Evolutionary conservation across 176 grass and related monocot species (phyloP).

Genomic region (Triticum turgidum): DNA sequence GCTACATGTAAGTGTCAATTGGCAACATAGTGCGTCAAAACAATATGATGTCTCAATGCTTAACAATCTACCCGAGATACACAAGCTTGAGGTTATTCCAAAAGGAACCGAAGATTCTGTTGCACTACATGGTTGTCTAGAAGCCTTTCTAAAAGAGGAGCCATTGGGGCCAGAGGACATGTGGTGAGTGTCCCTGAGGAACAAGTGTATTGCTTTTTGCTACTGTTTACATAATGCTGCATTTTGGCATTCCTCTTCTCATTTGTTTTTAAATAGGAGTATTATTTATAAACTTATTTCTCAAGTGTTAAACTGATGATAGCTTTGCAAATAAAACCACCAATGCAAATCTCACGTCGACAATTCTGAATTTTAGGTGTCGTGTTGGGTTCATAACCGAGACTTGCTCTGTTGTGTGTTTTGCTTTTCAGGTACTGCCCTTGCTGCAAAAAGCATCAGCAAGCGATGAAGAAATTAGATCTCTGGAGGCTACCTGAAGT

Average conservation of each 20-base stretch:
- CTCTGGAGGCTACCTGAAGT: slow-evolving; percentile 91
- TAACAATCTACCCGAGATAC: slow-evolving; percentile 61
- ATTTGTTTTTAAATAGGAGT: slow-evolving; percentile 12
- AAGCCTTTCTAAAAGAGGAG: slow-evolving; percentile 91
- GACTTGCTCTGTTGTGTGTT: neutral
- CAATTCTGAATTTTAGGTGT: slow-evolving; percentile 20
- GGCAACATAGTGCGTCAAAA: slow-evolving; percentile 36
- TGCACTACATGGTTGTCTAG: slow-evolving; percentile 75
- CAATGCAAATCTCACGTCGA: neutral
- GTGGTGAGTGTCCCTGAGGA: slow-evolving; percentile 62
- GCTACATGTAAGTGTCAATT: slow-evolving; percentile 62
- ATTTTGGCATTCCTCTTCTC: slow-evolving; percentile 1
- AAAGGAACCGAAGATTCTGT: slow-evolving; percentile 68
- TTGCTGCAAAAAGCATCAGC: slow-evolving; percentile 82
- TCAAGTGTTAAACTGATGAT: neutral
- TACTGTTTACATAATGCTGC: slow-evolving; percentile 25
- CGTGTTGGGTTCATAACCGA: slow-evolving; percentile 28
- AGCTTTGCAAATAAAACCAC: slow-evolving; percentile 7
- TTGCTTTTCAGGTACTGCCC: slow-evolving; percentile 81
- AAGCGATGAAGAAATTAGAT: slow-evolving; percentile 93
- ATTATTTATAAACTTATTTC: slow-evolving; percentile 11
- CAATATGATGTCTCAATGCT: slow-evolving; percentile 49
- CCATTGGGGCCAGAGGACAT: slow-evolving; percentile 84
- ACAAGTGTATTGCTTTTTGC: slow-evolving; percentile 35
- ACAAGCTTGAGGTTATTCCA: slow-evolving; percentile 63